Evolutionary conservation across 2,329 filamentous ascomycete species (phyloP).

Genomic region (Fusarium siculi): DNA sequence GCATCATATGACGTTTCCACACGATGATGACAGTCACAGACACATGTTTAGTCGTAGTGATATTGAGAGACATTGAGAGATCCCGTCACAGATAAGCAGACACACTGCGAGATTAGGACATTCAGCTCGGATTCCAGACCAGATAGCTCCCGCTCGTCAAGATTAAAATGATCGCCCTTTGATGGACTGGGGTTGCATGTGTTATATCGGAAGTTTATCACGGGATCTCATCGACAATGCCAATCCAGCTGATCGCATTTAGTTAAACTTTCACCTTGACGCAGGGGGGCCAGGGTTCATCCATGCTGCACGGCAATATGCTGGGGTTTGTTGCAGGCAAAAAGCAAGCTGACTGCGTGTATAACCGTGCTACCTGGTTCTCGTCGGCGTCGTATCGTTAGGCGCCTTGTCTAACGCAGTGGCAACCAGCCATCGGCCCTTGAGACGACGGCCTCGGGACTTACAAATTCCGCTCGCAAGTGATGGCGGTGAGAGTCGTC

Average conservation of each 20-base stretch:
- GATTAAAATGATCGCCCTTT: constrained; percentile 9
- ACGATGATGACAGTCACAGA: background rate
- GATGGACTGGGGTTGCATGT: constrained; percentile 26
- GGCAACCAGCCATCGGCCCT: constrained; percentile 7
- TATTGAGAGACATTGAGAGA: background rate
- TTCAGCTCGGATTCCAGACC: constrained; percentile 1
- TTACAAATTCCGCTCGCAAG: background rate
- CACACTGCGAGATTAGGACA: background rate
- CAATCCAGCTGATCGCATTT: constrained; percentile 21
- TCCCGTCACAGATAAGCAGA: background rate
- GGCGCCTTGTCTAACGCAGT: constrained; percentile 18
- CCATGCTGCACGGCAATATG: background rate
- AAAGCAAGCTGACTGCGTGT: background rate
- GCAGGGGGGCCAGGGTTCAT: constrained; percentile 11
- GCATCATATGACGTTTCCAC: constrained; percentile 16
- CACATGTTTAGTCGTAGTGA: background rate
- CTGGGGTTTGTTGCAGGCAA: background rate
- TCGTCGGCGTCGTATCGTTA: background rate
- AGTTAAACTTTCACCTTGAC: constrained; percentile 11
- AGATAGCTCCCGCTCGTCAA: background rate
- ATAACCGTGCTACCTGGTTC: background rate
- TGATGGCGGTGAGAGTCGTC: constrained; percentile 13
- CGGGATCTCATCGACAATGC: background rate
- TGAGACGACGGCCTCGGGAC: background rate
- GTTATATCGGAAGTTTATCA: constrained; percentile 22